Percentiles rank a stretch among this genome's conserved stretches.
These are phyloP conservation scores for Thelonectria discophora DNA, from an alignment of 2,329 filamentous ascomycete species.

Conservation along the genomic window DNA sequence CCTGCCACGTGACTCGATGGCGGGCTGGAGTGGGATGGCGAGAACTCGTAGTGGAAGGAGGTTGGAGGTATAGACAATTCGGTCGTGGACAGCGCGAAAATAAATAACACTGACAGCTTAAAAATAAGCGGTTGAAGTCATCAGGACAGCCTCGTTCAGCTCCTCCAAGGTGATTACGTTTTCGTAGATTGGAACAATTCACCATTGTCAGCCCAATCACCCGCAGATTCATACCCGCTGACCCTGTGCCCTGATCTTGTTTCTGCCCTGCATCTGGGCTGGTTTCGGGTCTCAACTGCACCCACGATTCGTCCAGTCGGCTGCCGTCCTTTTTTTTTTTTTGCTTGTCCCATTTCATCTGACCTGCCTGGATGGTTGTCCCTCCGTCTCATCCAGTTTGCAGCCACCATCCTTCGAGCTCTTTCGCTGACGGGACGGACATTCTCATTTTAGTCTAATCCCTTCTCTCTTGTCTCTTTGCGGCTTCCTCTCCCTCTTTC, in stretches of 20 bases:
- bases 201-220: not conserved
- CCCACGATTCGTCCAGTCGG: constrained; percentile 7
- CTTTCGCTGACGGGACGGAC: constrained; percentile 6
- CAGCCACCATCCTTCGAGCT: constrained; percentile 14
- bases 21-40: too few species aligned
- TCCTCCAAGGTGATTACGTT: too few species aligned
- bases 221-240: constrained; percentile 22
- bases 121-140: too few species aligned
- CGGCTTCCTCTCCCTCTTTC: constrained; percentile 6
- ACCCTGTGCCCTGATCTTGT: constrained; percentile 17
- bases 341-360: not conserved
- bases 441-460: constrained; percentile 16
- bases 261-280: constrained; percentile 8
- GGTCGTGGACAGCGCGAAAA: too few species aligned
- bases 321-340: not conserved
- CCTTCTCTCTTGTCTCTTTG: constrained; percentile 9
- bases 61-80: too few species aligned
- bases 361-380: constrained; percentile 11
- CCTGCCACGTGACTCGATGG: too few species aligned
- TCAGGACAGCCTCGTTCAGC: too few species aligned
- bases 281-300: constrained; percentile 9
- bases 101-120: too few species aligned
- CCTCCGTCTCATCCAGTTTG: constrained; percentile 5
- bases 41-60: too few species aligned
- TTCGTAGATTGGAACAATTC: too few species aligned